Evolutionary conservation across 805 yeast species (phyloP).

Genomic region (Hanseniaspora pseudoguilliermondii): DNA sequence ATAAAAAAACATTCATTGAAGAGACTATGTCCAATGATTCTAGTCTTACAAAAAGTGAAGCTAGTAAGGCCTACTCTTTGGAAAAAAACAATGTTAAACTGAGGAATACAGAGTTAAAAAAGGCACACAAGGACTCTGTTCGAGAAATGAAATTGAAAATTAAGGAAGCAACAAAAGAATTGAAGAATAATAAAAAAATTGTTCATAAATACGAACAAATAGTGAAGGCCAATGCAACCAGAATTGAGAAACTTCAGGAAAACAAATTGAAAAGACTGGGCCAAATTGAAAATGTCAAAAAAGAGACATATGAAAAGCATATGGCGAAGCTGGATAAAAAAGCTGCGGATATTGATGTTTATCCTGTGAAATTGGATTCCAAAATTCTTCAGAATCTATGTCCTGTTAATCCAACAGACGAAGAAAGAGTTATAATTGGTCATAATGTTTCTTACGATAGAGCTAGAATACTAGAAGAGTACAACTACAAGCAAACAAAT

Average conservation of each 20-base stretch:
- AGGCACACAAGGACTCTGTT: background rate
- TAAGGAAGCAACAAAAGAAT: background rate
- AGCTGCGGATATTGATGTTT: background rate
- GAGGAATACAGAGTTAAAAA: background rate
- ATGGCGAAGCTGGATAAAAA: background rate
- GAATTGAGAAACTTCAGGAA: background rate
- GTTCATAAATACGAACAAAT: background rate
- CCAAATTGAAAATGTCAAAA: background rate
- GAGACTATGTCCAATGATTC: background rate
- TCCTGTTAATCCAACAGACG: conserved; percentile 47
- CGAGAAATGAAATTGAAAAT: background rate
- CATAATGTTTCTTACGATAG: conserved; percentile 87
- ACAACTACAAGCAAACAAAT: conserved; percentile 49
- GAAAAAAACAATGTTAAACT: too few relatives aligned
- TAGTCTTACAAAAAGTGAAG: background rate
- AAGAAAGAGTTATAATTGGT: conserved; percentile 60
- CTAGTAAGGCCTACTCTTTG: background rate
- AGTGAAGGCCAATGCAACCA: background rate
- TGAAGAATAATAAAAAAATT: background rate
- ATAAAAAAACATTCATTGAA: background rate
- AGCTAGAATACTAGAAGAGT: conserved; percentile 75
- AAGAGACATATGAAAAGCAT: background rate
- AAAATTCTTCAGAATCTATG: conserved; percentile 49
- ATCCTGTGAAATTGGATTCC: background rate
- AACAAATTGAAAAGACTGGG: background rate